Evolutionary conservation across 306 rosid genomes (phyloP), one percentile per base, ranked within the genome.

Genomic region (Sicyos edulis): DNA sequence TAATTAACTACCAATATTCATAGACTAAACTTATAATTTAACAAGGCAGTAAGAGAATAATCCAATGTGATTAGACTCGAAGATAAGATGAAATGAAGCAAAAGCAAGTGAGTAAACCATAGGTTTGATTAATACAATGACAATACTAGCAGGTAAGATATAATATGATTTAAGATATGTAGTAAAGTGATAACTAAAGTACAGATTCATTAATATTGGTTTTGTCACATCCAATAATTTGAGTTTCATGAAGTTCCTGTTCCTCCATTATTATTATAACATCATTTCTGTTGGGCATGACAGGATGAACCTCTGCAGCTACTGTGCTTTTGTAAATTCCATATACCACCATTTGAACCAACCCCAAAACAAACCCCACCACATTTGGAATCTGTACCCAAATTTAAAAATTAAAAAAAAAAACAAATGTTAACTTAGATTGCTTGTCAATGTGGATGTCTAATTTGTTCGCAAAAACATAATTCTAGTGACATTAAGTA

Each of bases 341-440:
- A 71, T 90, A 90, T 15, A 92, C 55, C 64, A 88, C 1, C 96
- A 92, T 88, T 73, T 92, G 96, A 26, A 90, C 11, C 14, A 88
- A 49, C 34, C 96, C 96, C 67, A 90, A 32, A 0, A 52, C 37
- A 19, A 92, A 88, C 3, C 98, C 98, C 65, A 92, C 0, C 54
- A 88, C 75, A 22, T 92, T 90, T 76, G 98, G 98, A 3, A 88
- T 52, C 97, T 92, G 72, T 51, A 1, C 54, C 54, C 32, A 3
- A 10, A 8, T n/a, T n/a, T n/a, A n/a, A n/a, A n/a, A n/a, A n/a
- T n/a, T 22, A 17, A 17, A n/a, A 44, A 10, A 7, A 44, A 32
- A 32, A 32, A 32, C 2, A 32, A 32, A 32, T 2, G 5, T 32
- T 32, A 2, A 32, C 2, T 32, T n/a, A n/a, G n/a, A n/a, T n/a